Evolutionary conservation across 2,329 filamentous ascomycete genomes (phyloP), one percentile per base, ranked within the genome.

Genomic region (Nigrospora oryzae): DNA sequence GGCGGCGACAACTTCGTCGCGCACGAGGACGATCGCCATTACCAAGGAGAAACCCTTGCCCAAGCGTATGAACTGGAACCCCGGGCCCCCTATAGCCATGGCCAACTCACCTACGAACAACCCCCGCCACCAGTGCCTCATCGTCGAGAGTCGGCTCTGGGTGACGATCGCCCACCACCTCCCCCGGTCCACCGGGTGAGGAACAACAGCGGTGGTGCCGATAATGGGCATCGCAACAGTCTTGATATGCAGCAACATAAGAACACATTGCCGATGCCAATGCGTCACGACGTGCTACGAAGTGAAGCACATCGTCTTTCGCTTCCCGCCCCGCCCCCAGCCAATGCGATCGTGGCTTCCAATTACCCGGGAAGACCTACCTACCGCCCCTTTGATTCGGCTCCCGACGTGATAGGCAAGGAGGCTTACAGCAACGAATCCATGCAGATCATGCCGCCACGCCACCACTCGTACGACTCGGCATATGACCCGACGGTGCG

Each of bases 241-340:
- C 68, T 63, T 44, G 73, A 77, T 30, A 49, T 56, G 4, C 58
- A 65, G 15, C 63, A 63, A 17, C 63, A 65, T 35, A 75, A 73
- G 53, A 61, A 63, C 3, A 63, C 64, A 16, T 58, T 64, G 1
- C 66, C 66, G 2, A 79, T 81, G 1, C 66, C 66, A 2, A 80
- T 81, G 74, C 69, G 76, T 45, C 75, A 79, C 37, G 77, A 80
- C 45, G 76, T 81, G 11, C 56, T 81, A 49, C 69, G 72, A 47
- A 76, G 63, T 43, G 76, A 79, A 54, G 77, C 77, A 4, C 77
- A 80, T 54, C 67, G 77, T 36, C 64, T 74, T 36, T 75, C 75
- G 0, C 57, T 64, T 14, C 42, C 59, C 39, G 50, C 56, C 10
- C 60, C 68, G 3, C 62, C 71, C 10, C 23, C 23, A 5, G 23